phyloP scores from a whole-genome alignment of 108 stramenopile genomes.

The Cyclotella atomus region DNA sequence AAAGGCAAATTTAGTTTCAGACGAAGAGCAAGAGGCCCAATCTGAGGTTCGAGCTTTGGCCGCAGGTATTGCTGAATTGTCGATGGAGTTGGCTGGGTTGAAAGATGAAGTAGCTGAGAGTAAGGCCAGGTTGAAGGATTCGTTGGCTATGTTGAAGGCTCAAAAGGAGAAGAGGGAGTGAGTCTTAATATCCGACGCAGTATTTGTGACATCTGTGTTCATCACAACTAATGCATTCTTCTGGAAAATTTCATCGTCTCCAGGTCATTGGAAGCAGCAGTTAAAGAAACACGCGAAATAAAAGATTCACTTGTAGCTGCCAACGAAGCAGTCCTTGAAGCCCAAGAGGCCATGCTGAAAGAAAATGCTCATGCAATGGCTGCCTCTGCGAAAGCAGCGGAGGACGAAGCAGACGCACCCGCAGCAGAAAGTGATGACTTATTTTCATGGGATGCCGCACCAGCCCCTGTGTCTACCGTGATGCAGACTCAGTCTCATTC shows the following conservation, averaged over 20 bases:
- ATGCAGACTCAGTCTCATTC: neutral
- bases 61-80: constrained; percentile 64
- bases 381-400: constrained; percentile 22
- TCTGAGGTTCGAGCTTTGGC: constrained; percentile 63
- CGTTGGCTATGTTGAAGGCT: constrained; percentile 73
- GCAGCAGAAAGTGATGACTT: constrained; percentile 25
- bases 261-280: constrained; percentile 29
- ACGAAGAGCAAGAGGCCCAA: constrained; percentile 80
- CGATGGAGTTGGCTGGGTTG: constrained; percentile 56
- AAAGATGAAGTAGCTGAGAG: constrained; percentile 70
- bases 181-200: constrained; percentile 30
- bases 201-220: too few relatives aligned
- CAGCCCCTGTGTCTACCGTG: constrained; percentile 20
- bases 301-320: constrained; percentile 30
- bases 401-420: constrained; percentile 1
- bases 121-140: constrained; percentile 67
- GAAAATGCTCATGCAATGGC: constrained; percentile 46
- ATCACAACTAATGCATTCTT: too few relatives aligned
- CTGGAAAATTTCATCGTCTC: neutral
- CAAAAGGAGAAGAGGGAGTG: constrained; percentile 78
- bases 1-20: constrained; percentile 67
- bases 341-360: constrained; percentile 54
- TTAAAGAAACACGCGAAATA: constrained; percentile 37
- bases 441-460: constrained; percentile 48
- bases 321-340: constrained; percentile 71